Percentiles rank a stretch among this genome's conserved stretches.
Evolutionary conservation across 2,329 filamentous ascomycete species (phyloP).

Genomic region (Monilinia aucupariae): DNA sequence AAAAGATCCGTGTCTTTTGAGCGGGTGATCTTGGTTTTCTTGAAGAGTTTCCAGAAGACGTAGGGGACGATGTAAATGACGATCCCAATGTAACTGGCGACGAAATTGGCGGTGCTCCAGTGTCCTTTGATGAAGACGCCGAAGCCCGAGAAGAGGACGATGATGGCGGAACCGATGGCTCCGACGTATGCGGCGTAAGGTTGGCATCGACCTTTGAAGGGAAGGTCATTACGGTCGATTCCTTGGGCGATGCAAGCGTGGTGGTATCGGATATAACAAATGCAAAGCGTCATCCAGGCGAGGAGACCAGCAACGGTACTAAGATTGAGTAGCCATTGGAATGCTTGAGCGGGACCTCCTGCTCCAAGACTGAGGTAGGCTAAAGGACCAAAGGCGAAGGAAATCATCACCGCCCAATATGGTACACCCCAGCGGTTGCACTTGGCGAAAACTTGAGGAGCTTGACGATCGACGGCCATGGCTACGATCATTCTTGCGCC

Average conservation of each 20-base stretch:
- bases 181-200: slow-evolving; percentile 48
- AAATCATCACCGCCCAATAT: slow-evolving; percentile 51
- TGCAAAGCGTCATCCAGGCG: slow-evolving; percentile 55
- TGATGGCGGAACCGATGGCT: slow-evolving; percentile 33
- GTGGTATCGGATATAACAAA: slow-evolving; percentile 55
- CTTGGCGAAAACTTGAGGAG: slow-evolving; percentile 52
- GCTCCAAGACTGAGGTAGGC: slow-evolving; percentile 61
- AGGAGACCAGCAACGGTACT: slow-evolving; percentile 59
- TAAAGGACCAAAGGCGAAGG: slow-evolving; percentile 41
- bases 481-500: slow-evolving; percentile 65
- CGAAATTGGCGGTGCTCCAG: slow-evolving; percentile 53
- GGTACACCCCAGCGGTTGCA: slow-evolving; percentile 54
- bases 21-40: slow-evolving; percentile 42
- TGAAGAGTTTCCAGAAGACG: slow-evolving; percentile 49
- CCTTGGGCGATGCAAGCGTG: slow-evolving; percentile 52
- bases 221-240: slow-evolving; percentile 46
- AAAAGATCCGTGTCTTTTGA: slow-evolving; percentile 33
- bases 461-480: slow-evolving; percentile 59
- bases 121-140: slow-evolving; percentile 54
- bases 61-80: slow-evolving; percentile 41
- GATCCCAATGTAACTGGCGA: slow-evolving; percentile 55
- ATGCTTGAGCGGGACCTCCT: slow-evolving; percentile 44
- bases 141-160: slow-evolving; percentile 69
- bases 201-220: slow-evolving; percentile 50
- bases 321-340: slow-evolving; percentile 61